Evolutionary conservation across 192 early-diverging fungal species (phyloP).

Genomic region (Ambispora gerdemannii): DNA sequence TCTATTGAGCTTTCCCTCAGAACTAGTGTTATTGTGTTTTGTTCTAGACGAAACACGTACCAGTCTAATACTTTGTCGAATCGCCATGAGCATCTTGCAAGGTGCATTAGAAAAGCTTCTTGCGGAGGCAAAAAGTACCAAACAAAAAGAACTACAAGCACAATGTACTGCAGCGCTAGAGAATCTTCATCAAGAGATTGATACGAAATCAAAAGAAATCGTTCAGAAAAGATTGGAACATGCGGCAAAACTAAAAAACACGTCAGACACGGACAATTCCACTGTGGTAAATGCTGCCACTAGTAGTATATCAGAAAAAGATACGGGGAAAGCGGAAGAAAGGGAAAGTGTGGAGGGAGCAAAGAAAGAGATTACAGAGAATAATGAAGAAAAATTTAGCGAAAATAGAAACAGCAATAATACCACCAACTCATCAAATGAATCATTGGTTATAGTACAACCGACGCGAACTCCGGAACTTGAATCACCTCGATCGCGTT

Average conservation of each 20-base stretch:
- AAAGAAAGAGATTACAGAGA: conserved; percentile 8
- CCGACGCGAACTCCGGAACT: neutral
- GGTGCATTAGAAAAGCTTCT: conserved; percentile 47
- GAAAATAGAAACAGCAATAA: neutral
- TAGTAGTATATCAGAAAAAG: neutral
- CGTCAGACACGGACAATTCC: neutral
- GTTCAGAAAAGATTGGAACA: neutral
- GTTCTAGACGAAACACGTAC: no score
- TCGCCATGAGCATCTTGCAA: conserved; percentile 49
- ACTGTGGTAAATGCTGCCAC: neutral
- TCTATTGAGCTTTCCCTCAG: no score
- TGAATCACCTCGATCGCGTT: conserved; percentile 17
- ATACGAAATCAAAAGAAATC: conserved; percentile 26
- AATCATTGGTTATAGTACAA: neutral
- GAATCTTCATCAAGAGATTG: conserved; percentile 36
- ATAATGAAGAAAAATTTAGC: neutral
- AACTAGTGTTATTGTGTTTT: no score
- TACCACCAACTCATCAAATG: neutral
- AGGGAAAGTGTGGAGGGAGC: neutral
- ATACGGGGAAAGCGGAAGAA: neutral
- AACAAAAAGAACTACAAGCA: conserved; percentile 40
- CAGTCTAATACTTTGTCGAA: no score
- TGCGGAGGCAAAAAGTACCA: conserved; percentile 42
- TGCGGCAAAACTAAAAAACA: neutral
- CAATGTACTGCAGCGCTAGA: conserved; percentile 39